Conservation (phyloP, 345 rosid genomes). For the Salix viminalis region DNA sequence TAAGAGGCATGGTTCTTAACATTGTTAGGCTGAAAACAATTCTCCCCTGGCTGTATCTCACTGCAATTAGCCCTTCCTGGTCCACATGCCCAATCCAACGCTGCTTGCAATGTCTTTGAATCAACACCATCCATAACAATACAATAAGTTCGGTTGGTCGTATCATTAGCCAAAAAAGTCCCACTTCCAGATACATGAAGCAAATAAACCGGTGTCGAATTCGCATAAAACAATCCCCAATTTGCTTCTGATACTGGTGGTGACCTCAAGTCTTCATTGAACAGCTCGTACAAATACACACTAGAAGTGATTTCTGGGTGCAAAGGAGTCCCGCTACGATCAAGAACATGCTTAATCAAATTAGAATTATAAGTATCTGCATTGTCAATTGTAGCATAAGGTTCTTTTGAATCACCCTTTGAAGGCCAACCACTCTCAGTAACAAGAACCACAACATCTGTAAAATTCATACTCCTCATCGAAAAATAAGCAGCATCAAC, state of each 20-base stretch:
- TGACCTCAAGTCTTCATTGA: slow-evolving; percentile 80
- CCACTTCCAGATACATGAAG: slow-evolving; percentile 94
- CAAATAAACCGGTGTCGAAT: slow-evolving; percentile 76
- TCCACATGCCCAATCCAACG: slow-evolving; percentile 98
- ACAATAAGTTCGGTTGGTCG: slow-evolving; percentile 88
- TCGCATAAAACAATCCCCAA: slow-evolving; percentile 88
- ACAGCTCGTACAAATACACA: slow-evolving; percentile 78
- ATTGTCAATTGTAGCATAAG: slow-evolving; percentile 73
- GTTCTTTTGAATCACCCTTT: slow-evolving; percentile 74
- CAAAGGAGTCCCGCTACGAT: slow-evolving; percentile 70
- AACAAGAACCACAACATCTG: slow-evolving; percentile 75
- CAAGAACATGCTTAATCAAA: slow-evolving; percentile 83
- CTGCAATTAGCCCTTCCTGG: slow-evolving; percentile 86
- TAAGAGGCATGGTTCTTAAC: slow-evolving; percentile 83
- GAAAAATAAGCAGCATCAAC: slow-evolving; percentile 88
- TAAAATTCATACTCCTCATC: slow-evolving; percentile 79
- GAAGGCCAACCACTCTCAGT: slow-evolving; percentile 95
- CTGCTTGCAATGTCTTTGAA: slow-evolving; percentile 69
- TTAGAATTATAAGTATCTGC: slow-evolving; percentile 89
- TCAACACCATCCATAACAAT: slow-evolving; percentile 71
- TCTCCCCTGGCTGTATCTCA: slow-evolving; percentile 89
- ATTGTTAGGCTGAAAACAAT: slow-evolving; percentile 82
- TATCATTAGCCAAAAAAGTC: slow-evolving; percentile 78
- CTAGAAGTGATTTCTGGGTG: slow-evolving; percentile 79
- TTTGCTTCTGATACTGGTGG: slow-evolving; percentile 76